Evolutionary conservation across 805 yeast species (phyloP).

Genomic region (Cyberlindnera japonica): DNA sequence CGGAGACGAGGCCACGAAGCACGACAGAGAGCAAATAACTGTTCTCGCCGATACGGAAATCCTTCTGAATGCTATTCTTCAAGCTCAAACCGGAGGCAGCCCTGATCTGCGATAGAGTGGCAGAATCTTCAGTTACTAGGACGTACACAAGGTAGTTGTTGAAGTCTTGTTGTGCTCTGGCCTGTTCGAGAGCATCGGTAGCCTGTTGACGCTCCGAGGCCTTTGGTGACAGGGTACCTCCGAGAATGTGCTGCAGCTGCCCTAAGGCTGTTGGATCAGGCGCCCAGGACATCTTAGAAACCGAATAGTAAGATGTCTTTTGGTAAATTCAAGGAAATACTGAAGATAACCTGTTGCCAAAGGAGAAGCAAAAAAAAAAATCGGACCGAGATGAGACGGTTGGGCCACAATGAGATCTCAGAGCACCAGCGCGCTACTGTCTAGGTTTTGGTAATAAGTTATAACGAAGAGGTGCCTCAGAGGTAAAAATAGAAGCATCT

Average conservation of each 20-base stretch:
- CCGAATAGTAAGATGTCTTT: too few relatives aligned
- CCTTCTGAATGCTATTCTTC: slow-evolving; percentile 64
- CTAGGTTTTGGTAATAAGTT: too few relatives aligned
- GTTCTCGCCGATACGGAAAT: slow-evolving; percentile 31
- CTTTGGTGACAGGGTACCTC: slow-evolving; percentile 66
- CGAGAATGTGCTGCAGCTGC: slow-evolving; percentile 63
- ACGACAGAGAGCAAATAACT: slow-evolving; percentile 34
- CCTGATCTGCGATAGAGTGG: slow-evolving; percentile 52
- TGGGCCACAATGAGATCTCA: too few relatives aligned
- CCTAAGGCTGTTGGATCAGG: slow-evolving; percentile 60
- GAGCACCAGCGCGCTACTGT: too few relatives aligned
- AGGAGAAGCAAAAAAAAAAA: too few relatives aligned
- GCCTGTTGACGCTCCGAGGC: slow-evolving; percentile 58
- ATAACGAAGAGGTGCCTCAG: too few relatives aligned
- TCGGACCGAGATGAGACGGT: too few relatives aligned
- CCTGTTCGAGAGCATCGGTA: slow-evolving; percentile 66
- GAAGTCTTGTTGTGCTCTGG: slow-evolving; percentile 69
- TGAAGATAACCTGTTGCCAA: too few relatives aligned
- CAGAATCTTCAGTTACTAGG: slow-evolving; percentile 48
- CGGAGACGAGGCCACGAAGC: slow-evolving; percentile 47
- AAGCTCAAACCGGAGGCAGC: slow-evolving; percentile 87
- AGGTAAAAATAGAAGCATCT: too few relatives aligned
- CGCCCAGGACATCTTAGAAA: slow-evolving; percentile 57
- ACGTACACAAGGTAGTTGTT: slow-evolving; percentile 75
- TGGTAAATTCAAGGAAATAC: too few relatives aligned